Evolutionary conservation across 1,284 basidiomycete species (phyloP).

Genomic region (Caloboletus firmus): DNA sequence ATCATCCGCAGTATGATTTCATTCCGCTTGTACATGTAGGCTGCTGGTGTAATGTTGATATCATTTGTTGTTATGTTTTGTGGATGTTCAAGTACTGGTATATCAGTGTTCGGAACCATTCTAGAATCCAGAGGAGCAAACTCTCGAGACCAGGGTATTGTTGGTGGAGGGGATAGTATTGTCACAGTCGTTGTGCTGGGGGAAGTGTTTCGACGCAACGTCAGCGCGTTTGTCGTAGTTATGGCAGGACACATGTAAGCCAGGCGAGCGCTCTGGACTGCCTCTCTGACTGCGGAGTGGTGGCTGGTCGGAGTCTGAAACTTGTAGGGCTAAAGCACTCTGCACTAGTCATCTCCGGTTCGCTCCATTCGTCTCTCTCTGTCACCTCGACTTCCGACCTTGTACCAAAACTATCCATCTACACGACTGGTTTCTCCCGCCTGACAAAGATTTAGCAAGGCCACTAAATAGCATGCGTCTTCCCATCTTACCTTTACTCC

Average conservation of each 20-base stretch:
- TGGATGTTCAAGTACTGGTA: not conserved
- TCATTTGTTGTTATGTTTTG: not conserved
- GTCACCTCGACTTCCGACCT: not conserved
- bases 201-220: not conserved
- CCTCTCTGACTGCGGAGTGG: not conserved
- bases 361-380: not conserved
- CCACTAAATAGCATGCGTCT: constrained; percentile 22
- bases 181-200: not conserved
- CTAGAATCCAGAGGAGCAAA: not conserved
- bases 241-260: constrained; percentile 1
- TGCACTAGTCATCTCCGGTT: not conserved
- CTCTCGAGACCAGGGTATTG: not conserved
- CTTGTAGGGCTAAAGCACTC: constrained; percentile 4
- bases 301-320: constrained; percentile 28
- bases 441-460: not conserved
- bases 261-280: not conserved
- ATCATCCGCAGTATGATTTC: constrained; percentile 27
- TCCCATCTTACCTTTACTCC: constrained; percentile 28
- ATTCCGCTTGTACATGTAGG: not conserved
- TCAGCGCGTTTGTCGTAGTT: not conserved
- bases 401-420: constrained; percentile 4
- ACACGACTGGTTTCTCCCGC: not conserved
- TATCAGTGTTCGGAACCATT: not conserved
- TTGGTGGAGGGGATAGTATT: not conserved
- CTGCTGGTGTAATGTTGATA: not conserved